Conservation (phyloP, 176 grass and related monocot genomes). For the sorghum (Sorghum bicolor) region Sorghum_bicolor_NCBIv3 NC_012876.2:2873501-2874000, state of each 20-base stretch:
- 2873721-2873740: constrained; percentile 95
- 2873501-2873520: background rate
- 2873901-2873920: constrained; percentile 5
- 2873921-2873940: background rate
- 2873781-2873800: constrained; percentile 90
- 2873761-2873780: constrained; percentile 90
- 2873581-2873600: constrained; percentile 95
- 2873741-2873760: constrained; percentile 97
- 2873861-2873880: constrained; percentile 4
- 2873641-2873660: background rate
- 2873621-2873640: constrained; percentile 97
- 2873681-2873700: constrained; percentile 33
- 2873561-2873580: constrained; percentile 92
- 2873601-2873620: constrained; percentile 83
- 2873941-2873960: background rate
- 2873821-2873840: constrained; percentile 28
- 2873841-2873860: background rate
- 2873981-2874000: background rate
- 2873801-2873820: constrained; percentile 98
- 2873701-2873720: constrained; percentile 24
- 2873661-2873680: background rate
- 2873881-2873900: background rate
- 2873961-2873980: background rate
- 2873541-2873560: constrained; percentile 67
- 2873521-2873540: constrained; percentile 20